A percentile compares a stretch with the other conserved stretches of the same genome.
Conservation (phyloP, 2,329 filamentous ascomycete genomes). For the Cytospora paraplurivora region DNA sequence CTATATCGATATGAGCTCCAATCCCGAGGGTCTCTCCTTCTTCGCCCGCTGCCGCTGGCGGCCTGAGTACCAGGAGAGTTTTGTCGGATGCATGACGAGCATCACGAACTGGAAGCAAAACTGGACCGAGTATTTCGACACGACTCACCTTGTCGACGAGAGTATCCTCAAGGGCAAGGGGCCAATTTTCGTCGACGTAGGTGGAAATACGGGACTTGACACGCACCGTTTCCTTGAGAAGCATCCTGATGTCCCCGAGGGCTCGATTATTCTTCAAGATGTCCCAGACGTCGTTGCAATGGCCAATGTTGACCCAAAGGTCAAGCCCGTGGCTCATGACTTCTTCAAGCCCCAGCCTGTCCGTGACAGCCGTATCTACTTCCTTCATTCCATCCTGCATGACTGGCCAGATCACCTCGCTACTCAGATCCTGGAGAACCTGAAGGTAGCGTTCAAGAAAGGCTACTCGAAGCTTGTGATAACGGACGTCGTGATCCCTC, state of each 20-base stretch:
- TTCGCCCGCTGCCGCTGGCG: constrained; percentile 39
- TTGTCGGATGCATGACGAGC: constrained; percentile 41
- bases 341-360: constrained; percentile 34
- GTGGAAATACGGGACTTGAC: constrained; percentile 43
- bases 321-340: constrained; percentile 31
- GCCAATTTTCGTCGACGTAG: constrained; percentile 42
- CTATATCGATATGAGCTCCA: constrained; percentile 33
- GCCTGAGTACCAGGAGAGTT: constrained; percentile 36
- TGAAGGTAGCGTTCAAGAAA: constrained; percentile 41
- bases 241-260: constrained; percentile 38
- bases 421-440: constrained; percentile 36
- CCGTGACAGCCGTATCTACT: constrained; percentile 42
- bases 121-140: constrained; percentile 39
- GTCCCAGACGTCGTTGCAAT: constrained; percentile 41
- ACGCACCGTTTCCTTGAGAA: constrained; percentile 36
- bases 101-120: constrained; percentile 39
- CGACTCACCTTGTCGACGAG: constrained; percentile 30
- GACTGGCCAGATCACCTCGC: constrained; percentile 44
- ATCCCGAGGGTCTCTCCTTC: constrained; percentile 35
- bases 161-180: not conserved
- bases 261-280: constrained; percentile 42
- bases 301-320: constrained; percentile 15
- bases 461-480: constrained; percentile 43
- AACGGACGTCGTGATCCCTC: constrained; percentile 43
- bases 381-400: constrained; percentile 45